Percentiles rank a stretch among this genome's conserved stretches.
phyloP scores from a whole-genome alignment of 1,139 yeast genomes.

The Protomyces gravidus region DNA sequence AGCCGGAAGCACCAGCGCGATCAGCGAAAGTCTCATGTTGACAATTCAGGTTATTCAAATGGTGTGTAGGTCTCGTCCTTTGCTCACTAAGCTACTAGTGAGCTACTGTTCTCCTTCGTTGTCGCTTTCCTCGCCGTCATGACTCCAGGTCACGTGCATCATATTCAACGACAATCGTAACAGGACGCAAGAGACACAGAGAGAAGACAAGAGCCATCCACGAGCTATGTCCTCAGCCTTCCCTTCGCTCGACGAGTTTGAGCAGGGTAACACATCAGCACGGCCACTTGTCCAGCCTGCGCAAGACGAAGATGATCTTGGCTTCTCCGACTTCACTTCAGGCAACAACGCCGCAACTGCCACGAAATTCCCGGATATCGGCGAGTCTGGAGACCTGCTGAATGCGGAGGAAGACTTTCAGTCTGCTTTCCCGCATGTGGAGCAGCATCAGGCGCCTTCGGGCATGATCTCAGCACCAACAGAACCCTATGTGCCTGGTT shows the following conservation, averaged over 20 bases:
- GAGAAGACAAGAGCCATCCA: neutral
- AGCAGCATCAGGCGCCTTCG: constrained; percentile 5
- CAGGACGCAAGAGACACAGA: neutral
- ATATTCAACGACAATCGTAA: neutral
- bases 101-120: neutral
- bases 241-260: constrained; percentile 66
- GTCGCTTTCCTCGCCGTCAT: neutral
- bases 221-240: constrained; percentile 64
- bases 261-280: constrained; percentile 38
- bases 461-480: constrained; percentile 38
- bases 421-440: constrained; percentile 3
- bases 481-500: constrained; percentile 38
- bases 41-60: neutral
- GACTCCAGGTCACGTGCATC: neutral
- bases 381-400: constrained; percentile 40
- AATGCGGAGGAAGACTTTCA: constrained; percentile 11
- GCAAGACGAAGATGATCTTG: constrained; percentile 53
- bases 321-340: constrained; percentile 44
- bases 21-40: neutral
- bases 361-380: constrained; percentile 17
- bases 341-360: constrained; percentile 40
- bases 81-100: too few relatives aligned
- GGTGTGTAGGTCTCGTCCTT: neutral
- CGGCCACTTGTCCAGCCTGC: constrained; percentile 53
- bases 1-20: neutral